Base-by-base conservation (phyloP, 768 basidiomycete genomes). In the Lyophyllum atratum region DNA sequence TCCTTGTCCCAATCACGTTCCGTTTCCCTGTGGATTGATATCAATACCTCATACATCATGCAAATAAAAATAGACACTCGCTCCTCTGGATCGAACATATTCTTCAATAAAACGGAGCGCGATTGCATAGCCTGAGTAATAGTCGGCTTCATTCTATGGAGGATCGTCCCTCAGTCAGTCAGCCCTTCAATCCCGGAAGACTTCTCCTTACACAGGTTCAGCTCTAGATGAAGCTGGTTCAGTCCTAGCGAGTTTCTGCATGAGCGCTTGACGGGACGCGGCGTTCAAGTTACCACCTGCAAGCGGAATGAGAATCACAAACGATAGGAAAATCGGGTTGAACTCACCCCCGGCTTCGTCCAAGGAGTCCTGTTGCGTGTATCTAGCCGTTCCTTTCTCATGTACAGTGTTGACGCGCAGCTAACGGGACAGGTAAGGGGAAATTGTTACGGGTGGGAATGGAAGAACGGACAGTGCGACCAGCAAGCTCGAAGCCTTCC, bases 221-320 rank as follows among this genome's bases (percentile, higher is more conserved):
- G 83, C 80, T 66, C 76, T 79, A 54, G 76, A 69, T 49, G 83
- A 74, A 49, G 86, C 73, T 44, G 83, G 79, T 67, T 93, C 91
- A 76, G 86, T 92, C 80, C 97, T 93, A 73, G 97, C 95, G 84
- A 99, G 92, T 87, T 98, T 99, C 79, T 95, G 93, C 97, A 99
- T 99, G 80, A 99, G 93, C 74, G 94, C 93, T 82, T 97, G 95
- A 77, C 97, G 92, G 70, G 94, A 93, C 69, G 92, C 92, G 81
- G 92, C 92, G 80, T 97, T 97, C 81, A 97, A 85, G 84, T 93
- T 93, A 92, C 92, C 92, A 74, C 91, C 93, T 95, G 68, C 1
- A 43, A 58, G 19, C 33, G 43, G 33, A 37, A 49, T 68, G 19
- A 68, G 49, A 42, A 31, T 15, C 26, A 50, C 53, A n/a, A 19